Evolutionary conservation across 108 stramenopile genomes (phyloP).

Genomic region (Chaetoceros muelleri): DNA sequence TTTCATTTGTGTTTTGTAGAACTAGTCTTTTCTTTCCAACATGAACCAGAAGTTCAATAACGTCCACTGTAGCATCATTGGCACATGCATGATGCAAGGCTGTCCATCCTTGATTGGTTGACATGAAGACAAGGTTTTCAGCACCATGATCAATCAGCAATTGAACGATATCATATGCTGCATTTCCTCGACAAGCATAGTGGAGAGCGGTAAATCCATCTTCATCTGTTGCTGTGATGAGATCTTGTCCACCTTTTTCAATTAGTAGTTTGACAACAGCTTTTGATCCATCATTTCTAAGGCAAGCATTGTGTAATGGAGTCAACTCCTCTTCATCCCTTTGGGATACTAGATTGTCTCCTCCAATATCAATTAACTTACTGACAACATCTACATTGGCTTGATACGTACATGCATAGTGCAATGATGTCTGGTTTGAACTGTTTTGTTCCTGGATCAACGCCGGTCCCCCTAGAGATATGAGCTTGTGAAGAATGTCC

Average conservation of each 20-base stretch:
- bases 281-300: neutral
- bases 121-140: neutral
- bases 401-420: constrained; percentile 66
- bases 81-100: neutral
- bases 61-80: neutral
- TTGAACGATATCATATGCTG: neutral
- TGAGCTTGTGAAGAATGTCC: neutral
- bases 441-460: neutral
- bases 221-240: neutral
- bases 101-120: neutral
- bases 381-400: constrained; percentile 45
- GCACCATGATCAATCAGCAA: neutral
- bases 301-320: neutral
- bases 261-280: neutral
- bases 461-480: neutral
- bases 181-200: neutral
- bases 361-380: constrained; percentile 27
- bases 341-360: neutral
- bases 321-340: neutral
- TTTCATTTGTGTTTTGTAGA: neutral
- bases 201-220: neutral
- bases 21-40: neutral
- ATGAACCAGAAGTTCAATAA: neutral
- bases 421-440: constrained; percentile 33
- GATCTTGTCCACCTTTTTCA: neutral